Conservation (phyloP, 1,284 basidiomycete species). For the Phylloboletellus chloephorus region DNA sequence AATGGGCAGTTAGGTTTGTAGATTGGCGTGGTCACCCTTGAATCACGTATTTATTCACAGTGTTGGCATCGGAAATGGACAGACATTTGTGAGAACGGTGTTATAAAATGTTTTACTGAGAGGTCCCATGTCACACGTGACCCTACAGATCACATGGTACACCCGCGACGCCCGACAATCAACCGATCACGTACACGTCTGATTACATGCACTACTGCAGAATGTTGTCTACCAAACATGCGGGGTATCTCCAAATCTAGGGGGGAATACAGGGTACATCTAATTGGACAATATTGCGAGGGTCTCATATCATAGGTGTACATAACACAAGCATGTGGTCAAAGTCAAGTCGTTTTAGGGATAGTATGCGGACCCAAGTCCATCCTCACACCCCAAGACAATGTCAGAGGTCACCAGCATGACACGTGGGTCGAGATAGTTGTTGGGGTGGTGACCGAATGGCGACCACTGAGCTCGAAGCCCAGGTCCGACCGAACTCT, state of each 20-base stretch:
- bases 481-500: constrained; percentile 13
- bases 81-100: no score
- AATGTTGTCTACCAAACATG: constrained; percentile 6
- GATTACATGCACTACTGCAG: not conserved
- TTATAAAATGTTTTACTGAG: no score
- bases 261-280: constrained; percentile 21
- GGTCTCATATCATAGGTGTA: constrained; percentile 12
- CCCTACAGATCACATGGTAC: no score
- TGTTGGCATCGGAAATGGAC: no score
- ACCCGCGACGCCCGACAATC: no score
- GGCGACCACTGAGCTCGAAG: constrained; percentile 23
- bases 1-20: no score
- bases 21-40: no score
- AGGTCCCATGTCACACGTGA: no score
- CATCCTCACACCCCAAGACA: constrained; percentile 22
- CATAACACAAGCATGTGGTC: constrained; percentile 1
- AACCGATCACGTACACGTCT: constrained; percentile 18
- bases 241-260: constrained; percentile 24
- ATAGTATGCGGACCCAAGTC: constrained; percentile 19
- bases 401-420: constrained; percentile 22
- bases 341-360: constrained; percentile 6
- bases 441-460: constrained; percentile 11
- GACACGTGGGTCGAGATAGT: constrained; percentile 28
- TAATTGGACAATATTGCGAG: constrained; percentile 16
- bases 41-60: no score